Conservation (phyloP, 2,329 filamentous ascomycete species). For the Ophiostoma angusticollis region DNA sequence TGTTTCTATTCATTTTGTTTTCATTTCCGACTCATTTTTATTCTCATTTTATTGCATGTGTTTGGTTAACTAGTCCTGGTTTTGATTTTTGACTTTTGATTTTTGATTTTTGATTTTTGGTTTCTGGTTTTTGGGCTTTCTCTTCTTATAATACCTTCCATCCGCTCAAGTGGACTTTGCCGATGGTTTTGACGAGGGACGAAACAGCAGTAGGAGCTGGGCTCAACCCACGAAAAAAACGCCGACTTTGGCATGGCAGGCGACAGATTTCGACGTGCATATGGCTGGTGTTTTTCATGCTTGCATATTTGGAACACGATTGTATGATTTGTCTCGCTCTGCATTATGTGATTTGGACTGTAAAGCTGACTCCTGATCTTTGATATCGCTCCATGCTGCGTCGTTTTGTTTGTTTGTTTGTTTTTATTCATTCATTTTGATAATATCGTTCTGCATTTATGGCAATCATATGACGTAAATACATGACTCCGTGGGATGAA, state of each 20-base stretch:
- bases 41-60: background rate
- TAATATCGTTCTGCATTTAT: background rate
- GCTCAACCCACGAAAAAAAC: no score
- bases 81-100: background rate
- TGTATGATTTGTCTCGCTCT: background rate
- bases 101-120: background rate
- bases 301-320: background rate
- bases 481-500: no score
- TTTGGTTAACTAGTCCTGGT: background rate
- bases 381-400: background rate
- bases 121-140: background rate
- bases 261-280: no score
- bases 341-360: background rate
- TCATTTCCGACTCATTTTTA: background rate
- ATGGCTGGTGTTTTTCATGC: no score
- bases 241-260: no score
- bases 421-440: background rate
- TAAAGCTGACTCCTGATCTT: background rate
- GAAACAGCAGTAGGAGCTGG: no score
- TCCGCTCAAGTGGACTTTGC: no score
- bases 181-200: no score
- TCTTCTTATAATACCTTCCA: background rate
- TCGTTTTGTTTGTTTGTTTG: background rate
- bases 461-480: no score
- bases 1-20: background rate